These are phyloP conservation scores for Diutina sp. DNA, from an alignment of 1,139 yeast genomes.

Conservation along the genomic window DNA sequence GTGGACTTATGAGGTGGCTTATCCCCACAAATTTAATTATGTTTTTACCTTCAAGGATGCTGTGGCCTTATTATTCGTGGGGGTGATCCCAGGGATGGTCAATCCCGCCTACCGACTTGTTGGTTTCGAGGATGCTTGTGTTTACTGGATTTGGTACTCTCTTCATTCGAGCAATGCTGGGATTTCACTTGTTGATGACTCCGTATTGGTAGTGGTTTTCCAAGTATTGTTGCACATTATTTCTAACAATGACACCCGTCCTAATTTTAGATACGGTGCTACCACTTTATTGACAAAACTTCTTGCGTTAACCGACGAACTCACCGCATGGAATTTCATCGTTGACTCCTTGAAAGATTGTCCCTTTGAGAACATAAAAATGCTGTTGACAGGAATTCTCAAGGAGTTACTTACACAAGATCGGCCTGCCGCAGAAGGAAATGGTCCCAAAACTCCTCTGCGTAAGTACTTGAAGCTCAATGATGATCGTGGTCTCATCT, in stretches of 20 bases:
- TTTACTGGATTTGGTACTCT: constrained; percentile 31
- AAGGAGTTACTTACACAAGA: constrained; percentile 43
- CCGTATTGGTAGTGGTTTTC: constrained; percentile 6
- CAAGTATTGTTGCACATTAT: constrained; percentile 21
- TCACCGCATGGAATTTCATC: constrained; percentile 45
- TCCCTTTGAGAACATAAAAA: constrained; percentile 50
- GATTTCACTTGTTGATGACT: constrained; percentile 13
- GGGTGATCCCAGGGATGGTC: constrained; percentile 25
- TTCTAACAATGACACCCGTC: constrained; percentile 5
- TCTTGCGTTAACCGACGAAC: constrained; percentile 44
- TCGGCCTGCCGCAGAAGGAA: neutral
- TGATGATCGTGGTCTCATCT: constrained; percentile 25
- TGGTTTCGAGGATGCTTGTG: constrained; percentile 17
- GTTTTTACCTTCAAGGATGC: constrained; percentile 20
- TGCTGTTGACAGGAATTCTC: constrained; percentile 50
- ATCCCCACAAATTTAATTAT: constrained; percentile 8
- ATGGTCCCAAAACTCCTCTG: constrained; percentile 6
- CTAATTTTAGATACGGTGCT: constrained; percentile 15
- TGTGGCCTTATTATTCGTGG: constrained; percentile 18
- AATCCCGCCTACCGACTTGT: constrained; percentile 12
- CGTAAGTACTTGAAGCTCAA: constrained; percentile 27
- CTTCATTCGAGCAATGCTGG: constrained; percentile 16
- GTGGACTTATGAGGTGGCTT: constrained; percentile 13
- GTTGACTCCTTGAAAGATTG: constrained; percentile 55
- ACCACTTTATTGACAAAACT: constrained; percentile 43